Percentiles rank a stretch among this genome's conserved stretches.
Conservation (phyloP, 495 filamentous ascomycete genomes). For the Thozetella sp. region DNA sequence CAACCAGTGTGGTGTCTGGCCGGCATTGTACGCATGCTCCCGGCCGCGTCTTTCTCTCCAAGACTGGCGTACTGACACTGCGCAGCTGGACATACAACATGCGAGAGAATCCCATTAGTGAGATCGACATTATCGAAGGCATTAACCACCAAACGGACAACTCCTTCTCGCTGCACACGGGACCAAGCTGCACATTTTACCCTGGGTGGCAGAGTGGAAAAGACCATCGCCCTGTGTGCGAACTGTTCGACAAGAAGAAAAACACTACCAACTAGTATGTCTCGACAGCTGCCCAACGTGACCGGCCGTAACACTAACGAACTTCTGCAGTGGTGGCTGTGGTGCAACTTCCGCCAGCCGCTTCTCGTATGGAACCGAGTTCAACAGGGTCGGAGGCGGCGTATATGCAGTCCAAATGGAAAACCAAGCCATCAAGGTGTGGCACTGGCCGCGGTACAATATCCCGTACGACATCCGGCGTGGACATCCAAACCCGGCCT, state of each 20-base stretch:
- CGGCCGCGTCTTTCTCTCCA: not conserved
- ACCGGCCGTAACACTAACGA: not conserved
- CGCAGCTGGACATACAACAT: constrained; percentile 63
- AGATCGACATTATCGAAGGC: constrained; percentile 87
- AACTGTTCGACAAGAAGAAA: constrained; percentile 17
- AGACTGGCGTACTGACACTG: not conserved
- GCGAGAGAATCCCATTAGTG: constrained; percentile 44
- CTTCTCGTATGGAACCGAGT: constrained; percentile 59
- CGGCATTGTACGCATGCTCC: not conserved
- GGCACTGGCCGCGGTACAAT: constrained; percentile 63
- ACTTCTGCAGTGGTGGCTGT: constrained; percentile 39
- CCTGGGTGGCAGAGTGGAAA: constrained; percentile 52
- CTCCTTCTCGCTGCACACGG: constrained; percentile 72
- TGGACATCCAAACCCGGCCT: constrained; percentile 56
- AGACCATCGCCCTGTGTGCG: constrained; percentile 25
- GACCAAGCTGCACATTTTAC: constrained; percentile 51
- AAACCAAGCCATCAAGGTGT: constrained; percentile 63
- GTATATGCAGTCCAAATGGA: constrained; percentile 69
- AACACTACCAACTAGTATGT: not conserved
- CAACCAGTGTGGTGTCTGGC: constrained; percentile 43
- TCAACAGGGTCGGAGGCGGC: constrained; percentile 69
- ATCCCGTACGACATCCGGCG: constrained; percentile 63
- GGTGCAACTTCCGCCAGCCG: constrained; percentile 30
- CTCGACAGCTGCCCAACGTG: not conserved
- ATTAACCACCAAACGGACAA: constrained; percentile 66